phyloP scores from a whole-genome alignment of 257 asterid species.

The Solanum clarkiae region DNA sequence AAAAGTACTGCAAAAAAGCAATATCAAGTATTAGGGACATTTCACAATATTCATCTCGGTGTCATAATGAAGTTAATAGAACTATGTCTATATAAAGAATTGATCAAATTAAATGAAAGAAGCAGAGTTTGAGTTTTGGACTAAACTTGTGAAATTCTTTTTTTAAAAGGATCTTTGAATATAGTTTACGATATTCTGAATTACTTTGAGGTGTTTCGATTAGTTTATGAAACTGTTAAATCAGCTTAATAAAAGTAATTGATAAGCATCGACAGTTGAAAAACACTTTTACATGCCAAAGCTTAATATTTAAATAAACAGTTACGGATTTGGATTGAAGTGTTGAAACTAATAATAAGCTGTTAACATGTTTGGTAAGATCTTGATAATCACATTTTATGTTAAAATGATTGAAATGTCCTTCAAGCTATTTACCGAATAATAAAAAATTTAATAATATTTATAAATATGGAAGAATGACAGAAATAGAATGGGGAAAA shows the following conservation, averaged over 20 bases:
- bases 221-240: background rate
- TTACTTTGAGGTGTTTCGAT: background rate
- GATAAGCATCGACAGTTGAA: background rate
- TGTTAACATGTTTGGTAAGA: background rate
- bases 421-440: background rate
- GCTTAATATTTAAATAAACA: background rate
- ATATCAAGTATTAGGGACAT: background rate
- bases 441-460: background rate
- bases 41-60: background rate
- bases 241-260: background rate
- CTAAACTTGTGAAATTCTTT: background rate
- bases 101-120: background rate
- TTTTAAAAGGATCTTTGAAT: background rate
- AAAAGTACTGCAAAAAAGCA: background rate
- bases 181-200: background rate
- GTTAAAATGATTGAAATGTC: background rate
- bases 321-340: background rate
- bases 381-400: background rate
- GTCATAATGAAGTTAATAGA: background rate
- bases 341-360: background rate
- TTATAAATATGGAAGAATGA: background rate
- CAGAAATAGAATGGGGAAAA: background rate
- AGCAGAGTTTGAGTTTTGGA: background rate
- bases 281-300: background rate
- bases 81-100: background rate